A percentile compares a stretch with the other conserved stretches of the same genome.
These are phyloP conservation scores for Akanthomyces lecanii DNA, from an alignment of 2,329 filamentous ascomycete genomes.

Conservation along the genomic window DNA sequence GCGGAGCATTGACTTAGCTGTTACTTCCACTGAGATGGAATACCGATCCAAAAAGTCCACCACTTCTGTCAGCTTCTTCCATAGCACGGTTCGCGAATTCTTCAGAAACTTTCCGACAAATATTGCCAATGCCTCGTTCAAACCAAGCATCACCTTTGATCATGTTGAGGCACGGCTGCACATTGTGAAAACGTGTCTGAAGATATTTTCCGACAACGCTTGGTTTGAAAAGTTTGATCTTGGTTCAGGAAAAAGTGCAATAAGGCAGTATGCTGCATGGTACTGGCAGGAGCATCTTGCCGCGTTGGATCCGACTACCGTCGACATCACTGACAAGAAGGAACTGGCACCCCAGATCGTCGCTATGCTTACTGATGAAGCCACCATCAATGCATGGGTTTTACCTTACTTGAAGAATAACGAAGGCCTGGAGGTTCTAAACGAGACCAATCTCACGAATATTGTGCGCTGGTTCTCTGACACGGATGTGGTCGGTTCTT, in stretches of 20 bases:
- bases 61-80: constrained; percentile 38
- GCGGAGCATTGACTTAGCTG: constrained; percentile 29
- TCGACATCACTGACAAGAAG: constrained; percentile 29
- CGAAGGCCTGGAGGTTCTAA: constrained; percentile 40
- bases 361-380: constrained; percentile 35
- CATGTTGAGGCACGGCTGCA: constrained; percentile 32
- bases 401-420: constrained; percentile 37
- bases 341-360: constrained; percentile 32
- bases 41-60: constrained; percentile 40
- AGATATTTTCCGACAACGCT: constrained; percentile 33
- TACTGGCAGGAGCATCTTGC: constrained; percentile 42
- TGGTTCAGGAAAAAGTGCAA: constrained; percentile 26
- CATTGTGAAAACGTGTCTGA: constrained; percentile 36
- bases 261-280: constrained; percentile 40
- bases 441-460: constrained; percentile 34
- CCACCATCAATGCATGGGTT: constrained; percentile 37
- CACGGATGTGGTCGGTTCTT: constrained; percentile 20
- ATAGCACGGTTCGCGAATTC: constrained; percentile 37
- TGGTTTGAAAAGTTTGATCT: constrained; percentile 29
- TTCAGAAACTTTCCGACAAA: constrained; percentile 32
- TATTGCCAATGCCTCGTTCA: constrained; percentile 13
- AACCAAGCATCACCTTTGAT: constrained; percentile 32
- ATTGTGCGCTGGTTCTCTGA: constrained; percentile 27
- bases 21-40: constrained; percentile 32
- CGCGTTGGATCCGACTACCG: constrained; percentile 28